Base-by-base conservation (phyloP, 495 filamentous ascomycete species). In the Xylaria sp. region DNA sequence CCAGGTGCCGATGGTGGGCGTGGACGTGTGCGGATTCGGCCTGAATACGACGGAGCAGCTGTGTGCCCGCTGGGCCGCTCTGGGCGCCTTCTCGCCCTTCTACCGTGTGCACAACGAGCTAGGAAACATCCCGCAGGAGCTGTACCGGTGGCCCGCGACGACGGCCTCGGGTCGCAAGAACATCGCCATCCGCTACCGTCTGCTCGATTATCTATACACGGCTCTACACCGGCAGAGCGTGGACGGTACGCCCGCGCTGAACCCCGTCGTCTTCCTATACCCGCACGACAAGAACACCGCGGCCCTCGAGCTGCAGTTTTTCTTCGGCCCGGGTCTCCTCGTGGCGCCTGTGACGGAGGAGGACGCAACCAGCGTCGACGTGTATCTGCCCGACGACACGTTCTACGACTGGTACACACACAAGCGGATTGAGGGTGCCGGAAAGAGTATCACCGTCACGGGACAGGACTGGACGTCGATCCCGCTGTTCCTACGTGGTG, bases 121-220 rank as follows among this genome's bases (percentile, higher is more conserved):
- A 7, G 74, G 70, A 37, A 55, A 52, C 24, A 83, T 85, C 37
- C 67, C 87, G 0, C 94, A 97, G 79, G 94, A 97, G 74, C 92
- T 93, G 76, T 97, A 97, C 81, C 87, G 84, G 57, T 96, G 91
- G 89, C 76, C 84, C 1, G 79, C 76, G 3, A 93, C 94, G 2
- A 82, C 91, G 7, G 82, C 85, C 14, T 90, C 91, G 0, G 93
- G 92, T 0, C 83, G 83, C 57, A 92, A 90, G 75, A 89, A 88
- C 64, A 93, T 95, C 77, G 88, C 89, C 53, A 91, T 90, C 75
- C 88, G 93, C 26, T 95, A 94, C 83, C 85, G 85, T 3, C 84
- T 96, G 5, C 82, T 96, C 17, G 92, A 94, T 78, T 96, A 96
- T 82, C 86, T 94, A 61, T 95, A 96, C 86, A 95, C 93, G 0